A percentile compares a stretch with the other conserved stretches of the same genome.
phyloP scores from a whole-genome alignment of 2,329 filamentous ascomycete species.

The Graphilbum fragrans region DNA sequence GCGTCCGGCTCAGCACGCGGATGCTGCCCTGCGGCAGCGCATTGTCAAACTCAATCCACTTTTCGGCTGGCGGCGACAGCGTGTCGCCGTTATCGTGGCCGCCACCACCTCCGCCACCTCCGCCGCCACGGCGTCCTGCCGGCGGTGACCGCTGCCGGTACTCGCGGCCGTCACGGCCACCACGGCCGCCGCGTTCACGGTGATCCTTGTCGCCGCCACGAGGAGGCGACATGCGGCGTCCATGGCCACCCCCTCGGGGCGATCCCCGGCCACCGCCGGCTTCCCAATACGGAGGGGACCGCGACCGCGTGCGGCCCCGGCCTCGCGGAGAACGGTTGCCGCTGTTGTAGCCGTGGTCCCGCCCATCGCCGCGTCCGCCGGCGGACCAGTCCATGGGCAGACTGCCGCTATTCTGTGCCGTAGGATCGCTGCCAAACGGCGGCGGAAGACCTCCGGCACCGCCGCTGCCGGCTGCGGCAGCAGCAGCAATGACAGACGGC shows the following conservation, averaged over 20 bases:
- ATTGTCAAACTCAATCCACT: constrained; percentile 72
- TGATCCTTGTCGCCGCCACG: constrained; percentile 43
- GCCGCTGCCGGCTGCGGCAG: constrained; percentile 13
- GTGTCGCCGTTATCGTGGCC: constrained; percentile 47
- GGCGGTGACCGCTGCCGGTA: constrained; percentile 85
- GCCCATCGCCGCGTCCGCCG: not conserved
- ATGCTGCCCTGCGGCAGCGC: constrained; percentile 65
- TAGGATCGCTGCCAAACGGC: constrained; percentile 18
- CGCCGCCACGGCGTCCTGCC: constrained; percentile 18
- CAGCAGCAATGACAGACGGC: constrained; percentile 12
- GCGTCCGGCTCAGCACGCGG: constrained; percentile 85
- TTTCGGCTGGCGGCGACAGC: constrained; percentile 26
- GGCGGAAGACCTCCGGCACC: constrained; percentile 10
- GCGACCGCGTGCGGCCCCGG: constrained; percentile 52
- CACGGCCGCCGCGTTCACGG: constrained; percentile 28
- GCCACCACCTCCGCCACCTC: not conserved
- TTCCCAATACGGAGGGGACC: constrained; percentile 64
- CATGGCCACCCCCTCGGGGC: constrained; percentile 56
- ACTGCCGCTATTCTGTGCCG: not conserved
- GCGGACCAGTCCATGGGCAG: not conserved
- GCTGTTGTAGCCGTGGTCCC: not conserved
- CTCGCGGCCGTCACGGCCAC: constrained; percentile 43
- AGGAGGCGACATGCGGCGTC: constrained; percentile 51
- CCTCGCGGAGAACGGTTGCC: constrained; percentile 49
- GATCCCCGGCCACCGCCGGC: constrained; percentile 38